Conservation (phyloP, 352 stramenopile genomes). For the Globisporangium ultimum region DNA sequence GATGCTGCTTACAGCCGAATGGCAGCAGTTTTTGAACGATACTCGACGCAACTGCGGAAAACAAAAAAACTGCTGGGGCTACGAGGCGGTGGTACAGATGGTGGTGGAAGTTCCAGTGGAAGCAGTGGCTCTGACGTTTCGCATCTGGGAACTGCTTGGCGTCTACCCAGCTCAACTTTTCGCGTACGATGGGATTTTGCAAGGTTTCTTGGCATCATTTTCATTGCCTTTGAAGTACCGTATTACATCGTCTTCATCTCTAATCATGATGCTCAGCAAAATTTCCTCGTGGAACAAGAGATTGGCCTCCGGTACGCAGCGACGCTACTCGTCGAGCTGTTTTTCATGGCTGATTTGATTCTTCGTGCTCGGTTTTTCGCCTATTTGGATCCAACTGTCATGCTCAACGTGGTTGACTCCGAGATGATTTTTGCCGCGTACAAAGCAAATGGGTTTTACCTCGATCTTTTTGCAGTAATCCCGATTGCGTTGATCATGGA, state of each 20-base stretch:
- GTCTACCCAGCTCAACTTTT: conserved; percentile 46
- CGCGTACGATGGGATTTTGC: conserved; percentile 48
- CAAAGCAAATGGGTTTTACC: conserved; percentile 49
- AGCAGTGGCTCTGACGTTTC: conserved; percentile 9
- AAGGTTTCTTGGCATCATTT: conserved; percentile 40
- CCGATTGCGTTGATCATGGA: conserved; percentile 50
- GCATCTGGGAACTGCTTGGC: conserved; percentile 24
- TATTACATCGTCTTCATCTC: conserved; percentile 68
- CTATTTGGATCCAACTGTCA: conserved; percentile 57
- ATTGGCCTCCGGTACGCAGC: conserved; percentile 28
- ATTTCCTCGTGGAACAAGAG: conserved; percentile 36
- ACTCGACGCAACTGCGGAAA: conserved; percentile 63
- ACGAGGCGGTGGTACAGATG: conserved; percentile 21
- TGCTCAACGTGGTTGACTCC: conserved; percentile 51
- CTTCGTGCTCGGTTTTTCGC: conserved; percentile 48
- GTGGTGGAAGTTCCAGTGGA: conserved; percentile 1
- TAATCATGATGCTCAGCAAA: conserved; percentile 39
- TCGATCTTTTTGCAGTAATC: conserved; percentile 45
- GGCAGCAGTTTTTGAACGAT: conserved; percentile 42
- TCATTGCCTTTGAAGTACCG: conserved; percentile 63
- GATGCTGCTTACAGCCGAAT: conserved; percentile 30
- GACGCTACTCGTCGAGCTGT: conserved; percentile 38
- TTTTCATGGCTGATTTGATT: conserved; percentile 50
- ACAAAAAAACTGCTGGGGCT: conserved; percentile 72
- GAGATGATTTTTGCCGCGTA: conserved; percentile 59